These are phyloP conservation scores for Candida berthetii DNA, from an alignment of 805 yeast species.

Conservation along the genomic window DNA sequence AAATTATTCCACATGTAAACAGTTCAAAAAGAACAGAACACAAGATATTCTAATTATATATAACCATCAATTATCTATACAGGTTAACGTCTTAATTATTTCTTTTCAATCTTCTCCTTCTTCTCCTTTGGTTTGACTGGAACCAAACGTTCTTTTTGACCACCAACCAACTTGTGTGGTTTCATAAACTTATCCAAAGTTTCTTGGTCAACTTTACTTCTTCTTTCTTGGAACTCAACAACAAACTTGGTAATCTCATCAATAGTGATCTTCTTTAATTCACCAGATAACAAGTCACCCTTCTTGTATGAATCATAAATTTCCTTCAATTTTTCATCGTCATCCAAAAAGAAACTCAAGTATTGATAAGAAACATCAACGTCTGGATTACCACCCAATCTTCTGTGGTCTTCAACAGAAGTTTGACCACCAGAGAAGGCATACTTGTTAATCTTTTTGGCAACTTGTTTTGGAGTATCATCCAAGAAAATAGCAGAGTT, in stretches of 20 bases:
- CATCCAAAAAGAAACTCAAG: conserved; percentile 81
- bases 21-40: neutral
- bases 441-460: conserved; percentile 91
- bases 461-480: conserved; percentile 87
- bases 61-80: no score
- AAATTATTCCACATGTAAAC: no score
- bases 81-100: no score
- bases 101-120: conserved; percentile 27
- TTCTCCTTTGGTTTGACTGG: conserved; percentile 52
- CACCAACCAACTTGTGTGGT: conserved; percentile 77
- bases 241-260: conserved; percentile 77
- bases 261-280: conserved; percentile 84
- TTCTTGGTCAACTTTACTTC: conserved; percentile 59
- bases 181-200: conserved; percentile 67
- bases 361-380: conserved; percentile 95
- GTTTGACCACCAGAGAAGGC: conserved; percentile 95
- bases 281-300: conserved; percentile 88
- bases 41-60: no score
- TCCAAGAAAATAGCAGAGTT: conserved; percentile 92
- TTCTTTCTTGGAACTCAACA: conserved; percentile 71
- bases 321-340: conserved; percentile 68
- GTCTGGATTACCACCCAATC: conserved; percentile 89
- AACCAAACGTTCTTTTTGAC: conserved; percentile 66
- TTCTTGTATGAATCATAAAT: conserved; percentile 59
- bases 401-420: conserved; percentile 85